Evolutionary conservation across 2,329 filamentous ascomycete genomes (phyloP), one percentile per base, ranked within the genome.

Genomic region (Verticillium nubilum): DNA sequence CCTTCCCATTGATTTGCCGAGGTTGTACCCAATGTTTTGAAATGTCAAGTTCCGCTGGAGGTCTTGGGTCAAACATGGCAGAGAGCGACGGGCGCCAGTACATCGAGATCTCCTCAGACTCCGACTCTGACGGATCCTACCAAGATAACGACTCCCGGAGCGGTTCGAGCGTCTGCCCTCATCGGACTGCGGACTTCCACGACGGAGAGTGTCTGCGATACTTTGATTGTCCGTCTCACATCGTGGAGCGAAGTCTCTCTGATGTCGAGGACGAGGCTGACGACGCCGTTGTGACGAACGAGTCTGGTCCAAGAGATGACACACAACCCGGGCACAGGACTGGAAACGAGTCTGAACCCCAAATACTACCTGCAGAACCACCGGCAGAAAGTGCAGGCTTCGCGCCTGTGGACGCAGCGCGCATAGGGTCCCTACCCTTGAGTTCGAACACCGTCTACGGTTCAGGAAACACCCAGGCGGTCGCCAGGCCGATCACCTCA

Each of bases 221-320:
- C 66, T 74, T 79, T 59, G 80, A 82, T 68, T 81, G 79, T 52
- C 80, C 79, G 31, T 75, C 77, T 4, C 80, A 82, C 59, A 62
- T 70, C 19, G 64, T 78, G 53, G 75, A 76, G 65, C 73, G 79
- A 57, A 66, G 65, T 28, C 60, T 72, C 23, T 74, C 74, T 35
- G 69, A 69, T n/a, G 68, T 69, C 60, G 64, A 66, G 35, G 63
- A 64, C 13, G 64, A 63, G 6, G 60, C 57, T 7, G 19, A 31
- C 42, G n/a, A 52, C 19, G 54, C 12, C 13, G 28, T 31, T 13
- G n/a, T 17, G 25, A 35, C 12, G 42, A 31, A 26, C 50, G 47
- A 53, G 19, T 52, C 33, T 15, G 29, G 29, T 35, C 52, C 27
- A 50, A 28, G 9, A 33, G 33, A 7, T 35, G 57, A 28, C 28